phyloP scores from a whole-genome alignment of 176 grass and related monocot genomes.

The Juncus inflexus region DNA sequence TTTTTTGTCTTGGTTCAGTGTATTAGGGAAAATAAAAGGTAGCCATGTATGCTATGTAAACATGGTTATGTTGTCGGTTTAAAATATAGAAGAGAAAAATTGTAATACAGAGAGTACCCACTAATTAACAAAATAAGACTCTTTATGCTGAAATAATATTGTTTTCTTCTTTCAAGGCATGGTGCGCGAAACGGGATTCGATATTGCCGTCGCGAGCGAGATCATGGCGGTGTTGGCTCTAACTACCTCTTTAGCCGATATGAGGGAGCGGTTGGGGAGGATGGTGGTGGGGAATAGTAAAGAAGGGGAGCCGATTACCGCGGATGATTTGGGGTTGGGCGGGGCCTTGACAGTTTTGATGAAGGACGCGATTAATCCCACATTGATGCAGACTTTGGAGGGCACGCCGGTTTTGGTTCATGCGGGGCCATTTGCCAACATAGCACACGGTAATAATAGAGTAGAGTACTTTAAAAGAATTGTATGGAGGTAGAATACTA shows the following conservation, averaged over 20 bases:
- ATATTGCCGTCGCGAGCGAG: slow-evolving; percentile 97
- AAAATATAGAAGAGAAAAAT: too few relatives aligned
- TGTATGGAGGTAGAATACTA: too few relatives aligned
- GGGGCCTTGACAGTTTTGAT: slow-evolving; percentile 94
- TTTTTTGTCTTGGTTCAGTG: too few relatives aligned
- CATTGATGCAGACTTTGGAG: slow-evolving; percentile 95
- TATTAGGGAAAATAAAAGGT: too few relatives aligned
- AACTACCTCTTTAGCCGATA: slow-evolving; percentile 84
- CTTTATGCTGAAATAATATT: too few relatives aligned
- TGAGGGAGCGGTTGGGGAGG: slow-evolving; percentile 94
- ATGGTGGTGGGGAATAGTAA: slow-evolving; percentile 98
- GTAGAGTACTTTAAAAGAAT: too few relatives aligned
- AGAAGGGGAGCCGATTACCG: slow-evolving; percentile 77
- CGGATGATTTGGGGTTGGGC: slow-evolving; percentile 89
- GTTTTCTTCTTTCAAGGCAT: slow-evolving; percentile 3
- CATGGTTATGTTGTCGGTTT: too few relatives aligned
- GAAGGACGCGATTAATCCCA: slow-evolving; percentile 99
- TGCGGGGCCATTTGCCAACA: slow-evolving; percentile 97
- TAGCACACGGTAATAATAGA: slow-evolving; percentile 61
- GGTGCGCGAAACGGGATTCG: slow-evolving; percentile 94
- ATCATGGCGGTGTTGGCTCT: slow-evolving; percentile 99
- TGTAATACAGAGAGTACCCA: too few relatives aligned
- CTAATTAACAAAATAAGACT: too few relatives aligned
- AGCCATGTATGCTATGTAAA: too few relatives aligned
- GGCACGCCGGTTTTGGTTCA: slow-evolving; percentile 94